These are phyloP conservation scores for Quercus bicolor DNA, from an alignment of 306 rosid genomes.

Conservation along the genomic window DNA sequence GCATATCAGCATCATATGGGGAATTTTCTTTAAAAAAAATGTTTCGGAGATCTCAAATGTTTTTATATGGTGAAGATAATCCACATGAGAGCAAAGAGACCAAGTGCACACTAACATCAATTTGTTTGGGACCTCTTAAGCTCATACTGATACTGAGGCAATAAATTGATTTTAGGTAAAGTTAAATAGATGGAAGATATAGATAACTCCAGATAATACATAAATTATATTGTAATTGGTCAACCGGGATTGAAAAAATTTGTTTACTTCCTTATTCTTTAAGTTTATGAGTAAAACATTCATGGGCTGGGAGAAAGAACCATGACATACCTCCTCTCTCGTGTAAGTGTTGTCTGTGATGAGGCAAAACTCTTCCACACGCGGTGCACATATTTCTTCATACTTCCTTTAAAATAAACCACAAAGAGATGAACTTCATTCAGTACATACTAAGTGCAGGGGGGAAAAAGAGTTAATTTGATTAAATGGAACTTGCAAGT, in stretches of 20 bases:
- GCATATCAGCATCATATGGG: background rate
- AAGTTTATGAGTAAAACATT: background rate
- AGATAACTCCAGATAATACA: background rate
- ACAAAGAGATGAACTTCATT: slow-evolving; percentile 12
- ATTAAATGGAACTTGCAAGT: background rate
- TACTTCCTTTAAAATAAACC: slow-evolving; percentile 40
- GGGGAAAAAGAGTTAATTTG: background rate
- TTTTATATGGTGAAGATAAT: background rate
- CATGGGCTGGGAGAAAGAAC: background rate
- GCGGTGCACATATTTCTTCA: slow-evolving; percentile 66
- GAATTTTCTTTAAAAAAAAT: background rate
- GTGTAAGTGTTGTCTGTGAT: slow-evolving; percentile 64
- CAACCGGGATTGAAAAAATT: background rate
- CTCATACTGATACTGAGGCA: background rate
- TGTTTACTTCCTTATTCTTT: background rate
- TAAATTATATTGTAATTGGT: background rate
- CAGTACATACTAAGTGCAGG: background rate
- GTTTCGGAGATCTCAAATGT: background rate
- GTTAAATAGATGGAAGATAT: slow-evolving; percentile 2
- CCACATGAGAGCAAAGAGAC: background rate
- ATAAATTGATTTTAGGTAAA: background rate
- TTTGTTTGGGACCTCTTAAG: background rate
- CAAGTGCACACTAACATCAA: background rate
- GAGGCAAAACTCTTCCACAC: slow-evolving; percentile 57
- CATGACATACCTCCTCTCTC: slow-evolving; percentile 49